Conservation (phyloP, 768 basidiomycete species). For the Leccinum obscurum region DNA sequence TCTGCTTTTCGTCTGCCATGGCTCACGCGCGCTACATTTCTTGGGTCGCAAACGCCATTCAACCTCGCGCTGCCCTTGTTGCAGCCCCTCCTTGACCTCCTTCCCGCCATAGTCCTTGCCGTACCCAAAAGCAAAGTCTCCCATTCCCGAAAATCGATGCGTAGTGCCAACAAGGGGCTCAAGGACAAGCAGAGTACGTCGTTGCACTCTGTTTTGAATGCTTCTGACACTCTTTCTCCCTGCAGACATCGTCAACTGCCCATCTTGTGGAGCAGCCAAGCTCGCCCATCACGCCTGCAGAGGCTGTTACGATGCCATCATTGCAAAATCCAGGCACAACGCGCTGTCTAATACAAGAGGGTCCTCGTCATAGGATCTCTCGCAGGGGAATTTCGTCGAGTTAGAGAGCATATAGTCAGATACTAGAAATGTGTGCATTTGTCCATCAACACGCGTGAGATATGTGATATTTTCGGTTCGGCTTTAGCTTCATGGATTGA, state of each 20-base stretch:
- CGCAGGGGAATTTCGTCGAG: neutral
- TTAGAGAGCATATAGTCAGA: neutral
- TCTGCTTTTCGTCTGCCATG: slow-evolving; percentile 27
- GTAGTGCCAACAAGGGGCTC: slow-evolving; percentile 90
- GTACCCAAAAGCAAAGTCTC: slow-evolving; percentile 95
- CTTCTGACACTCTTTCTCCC: slow-evolving; percentile 4
- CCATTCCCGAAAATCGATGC: slow-evolving; percentile 94
- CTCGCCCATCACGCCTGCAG: slow-evolving; percentile 87
- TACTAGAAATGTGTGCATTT: neutral
- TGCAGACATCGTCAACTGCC: slow-evolving; percentile 85
- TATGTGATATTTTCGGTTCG: neutral
- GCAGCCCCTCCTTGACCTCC: slow-evolving; percentile 62
- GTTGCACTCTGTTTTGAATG: neutral
- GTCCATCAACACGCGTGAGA: slow-evolving; percentile 5
- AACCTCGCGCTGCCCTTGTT: slow-evolving; percentile 41
- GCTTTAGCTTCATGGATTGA: neutral
- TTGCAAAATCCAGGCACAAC: slow-evolving; percentile 22
- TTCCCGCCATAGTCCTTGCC: slow-evolving; percentile 86
- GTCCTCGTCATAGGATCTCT: slow-evolving; percentile 2
- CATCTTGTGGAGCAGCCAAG: slow-evolving; percentile 87
- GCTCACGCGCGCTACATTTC: slow-evolving; percentile 10
- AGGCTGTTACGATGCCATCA: slow-evolving; percentile 57
- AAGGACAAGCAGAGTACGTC: slow-evolving; percentile 86
- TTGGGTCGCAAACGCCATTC: slow-evolving; percentile 24
- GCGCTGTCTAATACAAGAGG: slow-evolving; percentile 1